Evolutionary conservation across 805 yeast species (phyloP), one percentile per base, ranked within the genome.

Genomic region (Schwanniomyces polymorphus): DNA sequence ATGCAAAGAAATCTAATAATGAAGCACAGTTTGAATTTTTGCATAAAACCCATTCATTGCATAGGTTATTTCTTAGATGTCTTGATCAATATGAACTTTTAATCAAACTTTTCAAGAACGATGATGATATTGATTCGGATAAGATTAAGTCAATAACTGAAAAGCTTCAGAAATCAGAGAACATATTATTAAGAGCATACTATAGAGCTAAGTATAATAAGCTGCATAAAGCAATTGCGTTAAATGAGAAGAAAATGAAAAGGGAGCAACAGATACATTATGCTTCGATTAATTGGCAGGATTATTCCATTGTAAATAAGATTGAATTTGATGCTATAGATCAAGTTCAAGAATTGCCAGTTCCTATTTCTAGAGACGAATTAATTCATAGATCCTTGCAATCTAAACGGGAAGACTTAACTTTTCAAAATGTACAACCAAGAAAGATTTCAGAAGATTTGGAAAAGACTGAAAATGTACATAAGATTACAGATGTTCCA

Each of bases 211-310:
- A 78, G 50, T 79, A 72, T 57, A 67, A 67, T 27, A 71, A 75
- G 44, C 59, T 58, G 5, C 63, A 69, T 40, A 70, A 70, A 44
- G 68, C 68, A 7, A 60, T 56, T 18, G 28, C 44, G 4, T 55
- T 49, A 63, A 52, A 50, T 5, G 74, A 55, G 65, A 67, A 49
- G 51, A 62, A 45, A 43, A 64, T 60, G 39, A 53, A 62, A 39
- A 75, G 79, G 34, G 75, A 75, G 47, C 52, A 57, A 25, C 67
- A 65, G 47, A 53, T 81, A 5, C 84, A 79, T 37, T 88, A 77
- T 65, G 89, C 91, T 0, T 79, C 86, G 8, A 84, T 90, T 18
- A 91, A 91, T 65, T 92, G 99, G 99, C 84, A 84, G 46, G 88
- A 87, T 51, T 92, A 91, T 59, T 73, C 76, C 2, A 73, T 88